These are phyloP conservation scores for Fusarium concolor DNA, from an alignment of 2,329 filamentous ascomycete genomes.

Conservation along the genomic window DNA sequence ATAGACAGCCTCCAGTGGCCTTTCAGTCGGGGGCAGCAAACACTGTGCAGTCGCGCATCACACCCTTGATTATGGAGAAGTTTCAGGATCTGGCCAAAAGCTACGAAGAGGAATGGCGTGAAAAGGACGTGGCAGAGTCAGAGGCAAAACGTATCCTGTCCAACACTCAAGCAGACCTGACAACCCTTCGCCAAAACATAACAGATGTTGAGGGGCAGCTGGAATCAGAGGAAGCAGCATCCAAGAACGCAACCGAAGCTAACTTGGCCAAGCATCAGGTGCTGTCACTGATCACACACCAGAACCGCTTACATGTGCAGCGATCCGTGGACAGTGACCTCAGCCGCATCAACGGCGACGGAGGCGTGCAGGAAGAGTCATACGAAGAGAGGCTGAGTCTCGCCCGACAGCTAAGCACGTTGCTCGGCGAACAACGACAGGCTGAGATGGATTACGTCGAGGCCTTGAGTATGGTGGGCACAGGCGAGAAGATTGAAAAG, in stretches of 20 bases:
- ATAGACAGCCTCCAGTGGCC: conserved; percentile 54
- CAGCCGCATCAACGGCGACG: conserved; percentile 62
- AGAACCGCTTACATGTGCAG: conserved; percentile 65
- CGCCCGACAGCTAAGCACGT: conserved; percentile 66
- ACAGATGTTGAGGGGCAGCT: conserved; percentile 66
- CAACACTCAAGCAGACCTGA: conserved; percentile 76
- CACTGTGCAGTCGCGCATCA: conserved; percentile 75
- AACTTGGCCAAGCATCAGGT: conserved; percentile 62
- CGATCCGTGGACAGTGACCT: conserved; percentile 65
- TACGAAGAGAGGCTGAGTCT: conserved; percentile 68
- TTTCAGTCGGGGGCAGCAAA: conserved; percentile 75
- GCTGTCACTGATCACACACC: conserved; percentile 62
- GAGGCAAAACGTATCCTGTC: conserved; percentile 74
- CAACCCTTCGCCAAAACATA: conserved; percentile 68
- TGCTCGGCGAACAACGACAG: conserved; percentile 69
- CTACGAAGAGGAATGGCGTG: conserved; percentile 80
- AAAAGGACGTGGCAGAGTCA: conserved; percentile 76
- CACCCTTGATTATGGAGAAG: conserved; percentile 76
- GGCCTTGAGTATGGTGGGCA: conserved; percentile 75
- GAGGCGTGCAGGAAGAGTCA: conserved; percentile 55
- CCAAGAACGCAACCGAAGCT: conserved; percentile 63
- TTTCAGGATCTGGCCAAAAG: conserved; percentile 76
- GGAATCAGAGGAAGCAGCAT: conserved; percentile 66
- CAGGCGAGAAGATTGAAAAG: conserved; percentile 78
- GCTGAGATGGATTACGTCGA: conserved; percentile 76